Percentiles rank a stretch among this genome's conserved stretches.
Evolutionary conservation across 2,329 filamentous ascomycete genomes (phyloP).

Genomic region (Aspergillus unguis): DNA sequence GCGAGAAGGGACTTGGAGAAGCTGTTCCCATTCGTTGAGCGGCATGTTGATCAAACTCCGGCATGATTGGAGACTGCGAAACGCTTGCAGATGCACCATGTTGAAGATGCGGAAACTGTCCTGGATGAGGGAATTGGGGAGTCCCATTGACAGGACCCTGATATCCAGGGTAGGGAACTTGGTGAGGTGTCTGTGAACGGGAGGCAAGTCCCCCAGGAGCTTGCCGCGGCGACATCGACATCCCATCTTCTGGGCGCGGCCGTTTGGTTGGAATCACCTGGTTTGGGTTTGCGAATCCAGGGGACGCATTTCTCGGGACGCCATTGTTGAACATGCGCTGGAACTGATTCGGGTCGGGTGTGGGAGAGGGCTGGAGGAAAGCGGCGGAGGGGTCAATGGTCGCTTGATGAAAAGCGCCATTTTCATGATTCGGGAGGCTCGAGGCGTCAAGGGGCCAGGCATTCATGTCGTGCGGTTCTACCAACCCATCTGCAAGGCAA

Average conservation of each 20-base stretch:
- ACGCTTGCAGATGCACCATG: conserved; percentile 76
- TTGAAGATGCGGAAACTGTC: conserved; percentile 77
- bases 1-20: conserved; percentile 87
- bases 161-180: conserved; percentile 68
- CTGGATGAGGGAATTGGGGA: conserved; percentile 57
- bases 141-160: conserved; percentile 62
- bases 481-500: conserved; percentile 45
- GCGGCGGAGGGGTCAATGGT: conserved; percentile 48
- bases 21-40: conserved; percentile 83
- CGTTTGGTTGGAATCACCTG: conserved; percentile 87
- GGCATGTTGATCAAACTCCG: conserved; percentile 62
- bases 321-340: conserved; percentile 79
- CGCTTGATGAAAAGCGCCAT: conserved; percentile 47
- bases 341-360: conserved; percentile 51
- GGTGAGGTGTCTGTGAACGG: conserved; percentile 88
- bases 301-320: conserved; percentile 76
- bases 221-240: conserved; percentile 76
- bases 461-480: conserved; percentile 49
- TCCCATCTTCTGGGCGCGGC: conserved; percentile 77
- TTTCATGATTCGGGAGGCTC: conserved; percentile 47
- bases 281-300: conserved; percentile 74
- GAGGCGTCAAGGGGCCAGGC: conserved; percentile 50
- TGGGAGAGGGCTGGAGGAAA: conserved; percentile 47
- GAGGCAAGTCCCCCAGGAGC: conserved; percentile 71
- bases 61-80: conserved; percentile 90